Evolutionary conservation across 805 yeast species (phyloP).

Genomic region (Pichia manshurica): DNA sequence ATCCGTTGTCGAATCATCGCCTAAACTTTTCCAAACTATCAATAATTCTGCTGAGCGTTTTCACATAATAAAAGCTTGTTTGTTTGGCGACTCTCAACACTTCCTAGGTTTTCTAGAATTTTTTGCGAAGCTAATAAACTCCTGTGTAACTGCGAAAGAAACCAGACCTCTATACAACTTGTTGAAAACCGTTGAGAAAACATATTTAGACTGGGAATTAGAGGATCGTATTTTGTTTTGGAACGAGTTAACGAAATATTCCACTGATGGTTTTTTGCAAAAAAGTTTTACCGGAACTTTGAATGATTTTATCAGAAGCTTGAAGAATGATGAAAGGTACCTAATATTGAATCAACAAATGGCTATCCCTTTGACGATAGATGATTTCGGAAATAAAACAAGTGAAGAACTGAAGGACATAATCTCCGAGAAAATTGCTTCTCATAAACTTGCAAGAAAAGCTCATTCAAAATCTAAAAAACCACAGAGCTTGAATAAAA

Average conservation of each 20-base stretch:
- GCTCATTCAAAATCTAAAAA: not conserved
- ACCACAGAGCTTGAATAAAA: not conserved
- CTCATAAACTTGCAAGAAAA: not conserved
- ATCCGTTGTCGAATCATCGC: constrained; percentile 1
- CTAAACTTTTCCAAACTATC: not conserved
- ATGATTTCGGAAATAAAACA: not conserved
- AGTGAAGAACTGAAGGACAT: not conserved
- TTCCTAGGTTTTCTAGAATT: not conserved
- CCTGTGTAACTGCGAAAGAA: not conserved
- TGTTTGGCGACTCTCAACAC: not conserved
- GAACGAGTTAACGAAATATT: not conserved
- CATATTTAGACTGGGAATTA: not conserved
- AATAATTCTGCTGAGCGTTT: constrained; percentile 1
- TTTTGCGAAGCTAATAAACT: not conserved
- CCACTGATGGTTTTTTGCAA: not conserved
- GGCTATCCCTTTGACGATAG: not conserved
- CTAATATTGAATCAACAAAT: not conserved
- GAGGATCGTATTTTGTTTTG: not conserved
- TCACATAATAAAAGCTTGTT: constrained; percentile 8
- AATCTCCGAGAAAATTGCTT: not conserved
- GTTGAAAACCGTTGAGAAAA: not conserved
- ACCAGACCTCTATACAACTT: not conserved
- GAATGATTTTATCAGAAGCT: not conserved
- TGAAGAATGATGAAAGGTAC: not conserved
- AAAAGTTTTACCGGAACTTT: not conserved